Evolutionary conservation across 805 yeast species (phyloP).

Genomic region (Starmerella etchellsii): DNA sequence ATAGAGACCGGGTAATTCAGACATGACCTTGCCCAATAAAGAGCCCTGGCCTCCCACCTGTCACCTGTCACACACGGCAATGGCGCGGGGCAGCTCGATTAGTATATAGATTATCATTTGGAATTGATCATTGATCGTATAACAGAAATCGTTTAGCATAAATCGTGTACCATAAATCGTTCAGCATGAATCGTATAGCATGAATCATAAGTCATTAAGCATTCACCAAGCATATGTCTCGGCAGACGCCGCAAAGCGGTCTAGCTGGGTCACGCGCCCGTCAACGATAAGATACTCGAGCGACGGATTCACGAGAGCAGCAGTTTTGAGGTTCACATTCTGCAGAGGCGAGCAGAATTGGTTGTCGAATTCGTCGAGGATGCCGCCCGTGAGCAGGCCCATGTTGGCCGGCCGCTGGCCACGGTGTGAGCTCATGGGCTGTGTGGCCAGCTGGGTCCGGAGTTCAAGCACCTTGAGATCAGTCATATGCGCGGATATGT

Average conservation of each 20-base stretch:
- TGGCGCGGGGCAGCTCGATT: too few species aligned
- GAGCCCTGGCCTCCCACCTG: too few species aligned
- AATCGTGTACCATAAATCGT: too few species aligned
- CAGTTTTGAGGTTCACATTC: slow-evolving; percentile 12
- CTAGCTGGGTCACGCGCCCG: slow-evolving; percentile 7
- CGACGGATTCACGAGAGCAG: slow-evolving; percentile 6
- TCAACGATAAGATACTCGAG: slow-evolving; percentile 17
- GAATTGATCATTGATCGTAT: too few species aligned
- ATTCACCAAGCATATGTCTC: slow-evolving; percentile 2
- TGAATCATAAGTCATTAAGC: too few species aligned
- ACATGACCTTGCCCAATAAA: too few species aligned
- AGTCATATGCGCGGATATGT: slow-evolving; percentile 9
- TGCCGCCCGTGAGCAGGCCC: slow-evolving; percentile 17
- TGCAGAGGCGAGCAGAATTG: slow-evolving; percentile 16
- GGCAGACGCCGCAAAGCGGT: slow-evolving; percentile 1
- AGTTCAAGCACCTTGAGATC: slow-evolving; percentile 13
- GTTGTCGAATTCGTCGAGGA: slow-evolving; percentile 18
- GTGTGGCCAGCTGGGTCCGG: background rate
- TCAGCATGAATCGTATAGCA: too few species aligned
- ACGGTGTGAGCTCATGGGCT: background rate
- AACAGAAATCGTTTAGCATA: too few species aligned
- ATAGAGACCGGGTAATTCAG: too few species aligned
- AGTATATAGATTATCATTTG: too few species aligned
- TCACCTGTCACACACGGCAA: too few species aligned
- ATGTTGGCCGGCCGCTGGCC: slow-evolving; percentile 3